Evolutionary conservation across 2,329 filamentous ascomycete species (phyloP), one percentile per base, ranked within the genome.

Genomic region (Ploettnerulaceae sp.): DNA sequence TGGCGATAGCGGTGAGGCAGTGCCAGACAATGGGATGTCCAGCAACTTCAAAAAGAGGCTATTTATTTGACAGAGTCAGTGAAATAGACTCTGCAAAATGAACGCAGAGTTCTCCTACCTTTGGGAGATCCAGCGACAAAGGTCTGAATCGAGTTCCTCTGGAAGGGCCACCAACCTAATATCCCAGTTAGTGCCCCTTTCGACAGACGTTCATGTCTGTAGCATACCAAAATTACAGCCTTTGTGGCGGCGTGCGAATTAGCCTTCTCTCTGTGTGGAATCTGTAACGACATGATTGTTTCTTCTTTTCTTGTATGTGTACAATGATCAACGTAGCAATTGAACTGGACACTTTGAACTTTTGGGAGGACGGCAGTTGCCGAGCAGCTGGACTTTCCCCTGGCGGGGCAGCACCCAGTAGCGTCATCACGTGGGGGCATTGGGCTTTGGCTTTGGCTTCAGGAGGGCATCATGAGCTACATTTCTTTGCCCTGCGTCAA

Each of bases 1-100:
- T 94, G 57, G 87, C 82, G 63, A 97, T 79, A 62, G 93, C 89
- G 63, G 85, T 86, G 66, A 98, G 80, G 75, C 90, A 95, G 76
- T 98, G 93, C 78, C 90, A 91, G 74, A 97, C 89, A 72, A 98
- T 97, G 60, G 91, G 89, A 71, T 98, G 93, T 60, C 93, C 93
- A 58, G 93, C 93, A 64, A 98, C 89, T 68, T 96, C 91, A 74
- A 98, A 97, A 59, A 98, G 86, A 55, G 93, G 93, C 89, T 94
- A 62, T 48, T 32, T 9, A 22, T n/a, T n/a, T n/a, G n/a, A 33
- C 7, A 31, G 14, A 44, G 15, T 34, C 57, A 59, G 53, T 41
- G 15, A 11, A 18, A 4, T 5, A 17, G 12, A n/a, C 12, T 33
- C 29, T 46, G 17, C n/a, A 46, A 49, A 58, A 22, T 20, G 37